These are phyloP conservation scores for Penicillium sp. DNA, from an alignment of 2,329 filamentous ascomycete genomes.

Conservation along the genomic window DNA sequence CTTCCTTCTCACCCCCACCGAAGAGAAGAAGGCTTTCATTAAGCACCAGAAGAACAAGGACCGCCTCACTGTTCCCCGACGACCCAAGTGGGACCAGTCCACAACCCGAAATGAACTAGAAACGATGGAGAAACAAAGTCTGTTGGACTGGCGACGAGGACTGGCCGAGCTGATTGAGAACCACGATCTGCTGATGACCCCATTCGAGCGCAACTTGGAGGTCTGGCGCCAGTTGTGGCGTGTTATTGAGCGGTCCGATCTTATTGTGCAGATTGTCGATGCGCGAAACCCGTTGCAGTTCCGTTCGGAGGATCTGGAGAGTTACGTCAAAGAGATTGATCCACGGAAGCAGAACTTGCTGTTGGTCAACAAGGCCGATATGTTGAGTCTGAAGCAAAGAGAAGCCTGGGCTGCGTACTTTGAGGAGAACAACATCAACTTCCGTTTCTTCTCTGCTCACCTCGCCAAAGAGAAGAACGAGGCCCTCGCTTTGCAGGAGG, in stretches of 20 bases:
- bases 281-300: conserved; percentile 93
- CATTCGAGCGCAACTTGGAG: conserved; percentile 94
- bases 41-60: conserved; percentile 81
- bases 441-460: conserved; percentile 93
- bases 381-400: conserved; percentile 89
- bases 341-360: conserved; percentile 84
- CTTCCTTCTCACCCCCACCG: conserved; percentile 79
- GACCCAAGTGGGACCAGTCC: conserved; percentile 81
- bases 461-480: conserved; percentile 89
- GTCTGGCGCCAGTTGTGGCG: conserved; percentile 98
- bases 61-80: conserved; percentile 81
- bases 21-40: conserved; percentile 73
- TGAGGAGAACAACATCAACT: conserved; percentile 75
- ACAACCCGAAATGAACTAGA: conserved; percentile 86
- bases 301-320: conserved; percentile 87
- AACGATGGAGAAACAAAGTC: conserved; percentile 70
- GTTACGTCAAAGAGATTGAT: conserved; percentile 91
- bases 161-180: conserved; percentile 91
- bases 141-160: conserved; percentile 85
- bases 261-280: conserved; percentile 97
- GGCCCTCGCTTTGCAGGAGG: conserved; percentile 57
- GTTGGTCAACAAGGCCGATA: conserved; percentile 97
- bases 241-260: conserved; percentile 93
- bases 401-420: conserved; percentile 85
- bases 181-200: conserved; percentile 93